Evolutionary conservation across 805 yeast species (phyloP), one percentile per base, ranked within the genome.

Genomic region (Teunomyces tritomae): DNA sequence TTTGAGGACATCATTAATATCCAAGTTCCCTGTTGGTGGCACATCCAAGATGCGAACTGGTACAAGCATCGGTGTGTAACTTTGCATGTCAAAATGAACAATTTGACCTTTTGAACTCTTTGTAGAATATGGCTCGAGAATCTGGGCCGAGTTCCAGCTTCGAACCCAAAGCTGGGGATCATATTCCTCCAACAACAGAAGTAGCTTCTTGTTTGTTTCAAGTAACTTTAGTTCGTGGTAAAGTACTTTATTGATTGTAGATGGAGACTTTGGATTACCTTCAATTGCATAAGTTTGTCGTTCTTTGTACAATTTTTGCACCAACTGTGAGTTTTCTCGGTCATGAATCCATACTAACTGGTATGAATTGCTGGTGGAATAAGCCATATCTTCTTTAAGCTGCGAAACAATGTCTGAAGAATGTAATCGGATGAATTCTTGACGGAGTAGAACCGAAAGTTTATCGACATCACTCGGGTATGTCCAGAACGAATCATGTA

Each of bases 401-500:
- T 53, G 45, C 26, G 55, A 58, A 5, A 69, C 48, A 11, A 69
- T 55, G 6, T 61, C 60, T 1, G 61, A 50, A 1, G 62, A 39
- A 49, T 73, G 71, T 28, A 73, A 54, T 4, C 65, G 49, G 4
- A 73, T 61, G 50, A 73, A 73, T 48, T 65, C 65, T 28, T 70
- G 57, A 16, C 78, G 50, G 5, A 73, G 47, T 1, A 64, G 40
- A 4, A 28, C 40, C 2, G 65, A 58, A 13, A 73, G 59, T 10
- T 39, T 30, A 10, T 56, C 63, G 5, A 65, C 73, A 29, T 64
- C 62, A 10, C 59, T 35, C 0, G 76, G 61, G 45, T 66, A 63
- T 3, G 78, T 73, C 78, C 78, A 73, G 50, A 61, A 73, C 13
- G 75, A 70, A 52, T 73, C 78, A 51, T 73, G 78, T 6, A 73